Percentiles rank a stretch among this genome's conserved stretches.
Evolutionary conservation across 2,329 filamentous ascomycete genomes (phyloP).

Genomic region (Epichloe uncinata): DNA sequence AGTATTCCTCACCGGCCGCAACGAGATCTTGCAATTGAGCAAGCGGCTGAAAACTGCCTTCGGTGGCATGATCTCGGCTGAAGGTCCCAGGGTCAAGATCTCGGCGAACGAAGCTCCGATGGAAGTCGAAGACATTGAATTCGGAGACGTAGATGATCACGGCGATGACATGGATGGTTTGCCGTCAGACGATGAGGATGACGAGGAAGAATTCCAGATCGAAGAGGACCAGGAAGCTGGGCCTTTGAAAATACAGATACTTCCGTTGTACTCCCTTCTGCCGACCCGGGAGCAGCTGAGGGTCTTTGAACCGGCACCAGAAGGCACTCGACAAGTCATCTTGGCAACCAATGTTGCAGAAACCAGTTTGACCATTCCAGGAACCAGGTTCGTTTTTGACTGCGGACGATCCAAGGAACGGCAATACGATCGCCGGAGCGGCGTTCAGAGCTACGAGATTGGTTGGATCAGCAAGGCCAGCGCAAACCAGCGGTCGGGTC

Average conservation of each 20-base stretch:
- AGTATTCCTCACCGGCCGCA: conserved; percentile 87
- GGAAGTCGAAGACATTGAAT: conserved; percentile 77
- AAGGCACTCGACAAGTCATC: conserved; percentile 72
- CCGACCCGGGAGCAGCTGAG: conserved; percentile 82
- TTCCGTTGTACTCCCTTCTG: conserved; percentile 89
- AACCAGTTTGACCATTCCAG: conserved; percentile 92
- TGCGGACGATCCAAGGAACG: conserved; percentile 87
- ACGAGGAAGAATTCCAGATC: conserved; percentile 52
- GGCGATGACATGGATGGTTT: conserved; percentile 47
- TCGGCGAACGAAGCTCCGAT: conserved; percentile 65
- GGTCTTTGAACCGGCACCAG: conserved; percentile 76
- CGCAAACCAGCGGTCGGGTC: conserved; percentile 79
- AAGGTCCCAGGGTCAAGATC: conserved; percentile 57
- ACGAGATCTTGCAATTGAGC: conserved; percentile 76
- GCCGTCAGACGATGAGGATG: conserved; percentile 42
- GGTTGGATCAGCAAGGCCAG: conserved; percentile 97
- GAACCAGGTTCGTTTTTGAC: conserved; percentile 91
- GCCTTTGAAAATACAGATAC: conserved; percentile 64
- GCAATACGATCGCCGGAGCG: conserved; percentile 73
- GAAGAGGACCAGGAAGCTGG: conserved; percentile 46
- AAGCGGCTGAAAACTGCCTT: conserved; percentile 61
- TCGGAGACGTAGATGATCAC: conserved; percentile 55
- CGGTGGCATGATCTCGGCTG: conserved; percentile 41
- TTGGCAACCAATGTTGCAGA: conserved; percentile 94
- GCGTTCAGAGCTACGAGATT: conserved; percentile 90